A percentile compares a stretch with the other conserved stretches of the same genome.
phyloP scores from a whole-genome alignment of 495 filamentous ascomycete species.

The Chaetomium cochliodes region DNA sequence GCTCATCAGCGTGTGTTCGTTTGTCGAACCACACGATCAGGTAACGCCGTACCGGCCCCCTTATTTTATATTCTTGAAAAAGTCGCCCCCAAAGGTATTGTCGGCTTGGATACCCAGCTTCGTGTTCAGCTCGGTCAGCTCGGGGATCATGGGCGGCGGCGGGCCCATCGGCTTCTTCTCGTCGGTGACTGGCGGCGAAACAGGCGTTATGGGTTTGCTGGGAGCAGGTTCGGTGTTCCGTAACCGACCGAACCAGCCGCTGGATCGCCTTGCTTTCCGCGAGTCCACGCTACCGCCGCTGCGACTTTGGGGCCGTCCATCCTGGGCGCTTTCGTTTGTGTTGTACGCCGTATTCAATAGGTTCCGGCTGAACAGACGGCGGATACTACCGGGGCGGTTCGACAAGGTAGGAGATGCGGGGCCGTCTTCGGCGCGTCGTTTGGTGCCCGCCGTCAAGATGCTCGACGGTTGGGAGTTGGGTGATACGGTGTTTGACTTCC shows the following conservation, averaged over 20 bases:
- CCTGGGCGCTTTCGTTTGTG: slow-evolving; percentile 26
- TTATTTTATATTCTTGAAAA: slow-evolving; percentile 59
- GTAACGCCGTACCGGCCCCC: background rate
- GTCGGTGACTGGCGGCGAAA: slow-evolving; percentile 32
- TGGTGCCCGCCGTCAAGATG: slow-evolving; percentile 36
- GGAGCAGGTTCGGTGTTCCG: slow-evolving; percentile 35
- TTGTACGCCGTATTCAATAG: slow-evolving; percentile 49
- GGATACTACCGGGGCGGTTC: slow-evolving; percentile 45
- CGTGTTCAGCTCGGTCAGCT: slow-evolving; percentile 54
- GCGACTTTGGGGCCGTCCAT: slow-evolving; percentile 43
- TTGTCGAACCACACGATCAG: background rate
- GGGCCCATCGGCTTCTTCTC: slow-evolving; percentile 45
- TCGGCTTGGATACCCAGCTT: slow-evolving; percentile 43
- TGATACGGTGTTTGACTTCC: slow-evolving; percentile 34
- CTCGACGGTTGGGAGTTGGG: slow-evolving; percentile 35
- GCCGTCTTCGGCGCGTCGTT: slow-evolving; percentile 44
- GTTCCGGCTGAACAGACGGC: slow-evolving; percentile 47
- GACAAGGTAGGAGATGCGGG: slow-evolving; percentile 48
- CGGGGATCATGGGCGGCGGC: slow-evolving; percentile 61
- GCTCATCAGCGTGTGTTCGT: background rate
- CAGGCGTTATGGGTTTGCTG: slow-evolving; percentile 30
- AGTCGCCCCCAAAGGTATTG: slow-evolving; percentile 50
- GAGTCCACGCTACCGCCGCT: slow-evolving; percentile 39
- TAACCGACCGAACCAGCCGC: slow-evolving; percentile 51
- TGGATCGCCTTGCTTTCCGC: slow-evolving; percentile 47